Evolutionary conservation across 129 eudicot species (phyloP).

Genomic region (Smallanthus sonchifolius): DNA sequence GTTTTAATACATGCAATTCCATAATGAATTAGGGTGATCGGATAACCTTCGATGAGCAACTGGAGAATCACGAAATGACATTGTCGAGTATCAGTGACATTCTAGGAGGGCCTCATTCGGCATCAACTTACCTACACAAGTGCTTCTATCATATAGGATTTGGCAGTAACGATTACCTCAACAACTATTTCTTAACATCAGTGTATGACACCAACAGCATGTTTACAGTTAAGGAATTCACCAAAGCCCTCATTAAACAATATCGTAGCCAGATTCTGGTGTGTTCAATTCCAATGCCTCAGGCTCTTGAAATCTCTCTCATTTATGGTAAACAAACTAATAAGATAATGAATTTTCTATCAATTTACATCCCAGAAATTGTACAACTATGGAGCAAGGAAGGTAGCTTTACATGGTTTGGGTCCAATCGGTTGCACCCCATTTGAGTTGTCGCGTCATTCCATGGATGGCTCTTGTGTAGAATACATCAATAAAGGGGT

Average conservation of each 20-base stretch:
- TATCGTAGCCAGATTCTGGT: slow-evolving; percentile 31
- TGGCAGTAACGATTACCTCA: slow-evolving; percentile 48
- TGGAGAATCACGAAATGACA: slow-evolving; percentile 30
- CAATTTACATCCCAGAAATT: slow-evolving; percentile 17
- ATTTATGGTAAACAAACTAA: too few species aligned
- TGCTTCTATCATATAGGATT: slow-evolving; percentile 36
- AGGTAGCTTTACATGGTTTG: slow-evolving; percentile 36
- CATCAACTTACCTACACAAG: slow-evolving; percentile 23
- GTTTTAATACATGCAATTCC: background rate
- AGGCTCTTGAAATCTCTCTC: too few species aligned
- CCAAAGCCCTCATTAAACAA: slow-evolving; percentile 28
- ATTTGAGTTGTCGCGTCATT: slow-evolving; percentile 25
- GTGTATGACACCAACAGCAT: slow-evolving; percentile 24
- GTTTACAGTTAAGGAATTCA: slow-evolving; percentile 24
- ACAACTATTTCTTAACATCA: slow-evolving; percentile 40
- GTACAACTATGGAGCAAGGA: slow-evolving; percentile 50
- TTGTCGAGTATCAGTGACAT: slow-evolving; percentile 1
- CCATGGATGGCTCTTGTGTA: slow-evolving; percentile 33
- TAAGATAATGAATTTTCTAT: background rate
- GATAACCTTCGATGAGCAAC: slow-evolving; percentile 30
- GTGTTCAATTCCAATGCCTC: background rate
- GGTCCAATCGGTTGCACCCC: slow-evolving; percentile 48
- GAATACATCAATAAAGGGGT: slow-evolving; percentile 24
- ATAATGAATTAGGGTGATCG: slow-evolving; percentile 33
- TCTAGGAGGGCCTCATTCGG: slow-evolving; percentile 16